Base-by-base conservation (phyloP, 179 eudicot species). In the Silene coronaria region DNA sequence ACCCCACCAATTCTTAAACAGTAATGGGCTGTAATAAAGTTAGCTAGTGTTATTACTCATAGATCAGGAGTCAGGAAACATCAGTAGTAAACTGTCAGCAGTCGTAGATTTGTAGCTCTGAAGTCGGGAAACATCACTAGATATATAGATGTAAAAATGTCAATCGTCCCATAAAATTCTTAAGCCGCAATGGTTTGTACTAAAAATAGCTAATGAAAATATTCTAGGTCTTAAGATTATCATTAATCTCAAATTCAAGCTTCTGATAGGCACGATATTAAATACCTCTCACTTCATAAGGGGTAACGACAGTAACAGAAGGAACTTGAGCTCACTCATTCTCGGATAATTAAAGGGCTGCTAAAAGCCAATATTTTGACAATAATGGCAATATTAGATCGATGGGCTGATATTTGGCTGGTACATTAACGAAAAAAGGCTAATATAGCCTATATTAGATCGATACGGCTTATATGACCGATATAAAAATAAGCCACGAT, bases 1-100 rank as follows among this genome's bases (percentile, higher is more conserved):
- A 28, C 17, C 53, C 30, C n/a, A 48, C 62, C 53, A 71, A 71
- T 51, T 71, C 74, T 4, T 46, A 45, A 12, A 24, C 36, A 7
- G 23, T n/a, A 38, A 26, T 63, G 14, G 17, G 19, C 36, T 46
- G 67, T 32, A 66, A 32, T 34, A 32, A 66, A 66, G 38, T 51
- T 66, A 66, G 32, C n/a, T 32, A 66, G 9, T 24, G 34, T 69
- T 42, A 14, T 45, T 69, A 69, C 1, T 46, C 32, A 9, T 46
- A 46, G 22, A 4, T 66, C 45, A 38, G 45, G 45, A 38, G 45
- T 38, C 45, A 8, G 45, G 45, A 38, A 38, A 38, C 45, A 38
- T 38, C 45, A 38, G 45, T 61, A 69, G 67, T 55, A 51, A 70
- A 45, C n/a, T 45, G 70, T 61, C 6, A 65, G 22, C 67, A 61